Conservation (phyloP, 2,329 filamentous ascomycete species). For the Hymenoscyphus scutula region DNA sequence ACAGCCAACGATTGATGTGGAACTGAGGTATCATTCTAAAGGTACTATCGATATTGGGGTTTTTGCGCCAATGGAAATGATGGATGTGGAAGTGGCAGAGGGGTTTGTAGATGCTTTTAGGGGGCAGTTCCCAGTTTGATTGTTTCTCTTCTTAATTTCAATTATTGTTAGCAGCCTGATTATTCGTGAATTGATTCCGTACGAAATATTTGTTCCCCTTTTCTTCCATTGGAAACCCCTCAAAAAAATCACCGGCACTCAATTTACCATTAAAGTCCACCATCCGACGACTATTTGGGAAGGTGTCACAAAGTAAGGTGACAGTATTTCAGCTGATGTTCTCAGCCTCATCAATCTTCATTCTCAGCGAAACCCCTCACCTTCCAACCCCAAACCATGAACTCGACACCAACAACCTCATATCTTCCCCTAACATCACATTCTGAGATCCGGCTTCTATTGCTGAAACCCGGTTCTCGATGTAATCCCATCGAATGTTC, state of each 20-base stretch:
- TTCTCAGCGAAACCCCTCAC: background rate
- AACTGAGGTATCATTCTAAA: conserved; percentile 28
- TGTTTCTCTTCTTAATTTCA: background rate
- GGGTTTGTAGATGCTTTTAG: conserved; percentile 25
- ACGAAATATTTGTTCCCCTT: background rate
- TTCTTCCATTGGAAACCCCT: no score
- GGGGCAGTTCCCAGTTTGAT: background rate
- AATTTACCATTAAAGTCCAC: no score
- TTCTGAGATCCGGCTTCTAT: background rate
- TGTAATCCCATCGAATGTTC: background rate
- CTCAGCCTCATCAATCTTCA: no score
- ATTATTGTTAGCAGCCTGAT: background rate
- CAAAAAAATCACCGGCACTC: no score
- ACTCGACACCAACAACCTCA: background rate
- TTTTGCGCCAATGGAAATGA: conserved; percentile 29
- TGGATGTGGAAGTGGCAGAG: conserved; percentile 26
- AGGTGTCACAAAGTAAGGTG: no score
- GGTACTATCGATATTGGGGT: conserved; percentile 31
- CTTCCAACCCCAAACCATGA: background rate
- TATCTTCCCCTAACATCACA: background rate
- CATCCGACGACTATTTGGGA: no score
- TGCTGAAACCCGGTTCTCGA: background rate
- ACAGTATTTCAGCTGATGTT: no score
- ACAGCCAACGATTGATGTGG: conserved; percentile 35
- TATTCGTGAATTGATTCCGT: no score